Conservation (phyloP, 768 basidiomycete genomes). For the Pleurotus cornucopiae region DNA sequence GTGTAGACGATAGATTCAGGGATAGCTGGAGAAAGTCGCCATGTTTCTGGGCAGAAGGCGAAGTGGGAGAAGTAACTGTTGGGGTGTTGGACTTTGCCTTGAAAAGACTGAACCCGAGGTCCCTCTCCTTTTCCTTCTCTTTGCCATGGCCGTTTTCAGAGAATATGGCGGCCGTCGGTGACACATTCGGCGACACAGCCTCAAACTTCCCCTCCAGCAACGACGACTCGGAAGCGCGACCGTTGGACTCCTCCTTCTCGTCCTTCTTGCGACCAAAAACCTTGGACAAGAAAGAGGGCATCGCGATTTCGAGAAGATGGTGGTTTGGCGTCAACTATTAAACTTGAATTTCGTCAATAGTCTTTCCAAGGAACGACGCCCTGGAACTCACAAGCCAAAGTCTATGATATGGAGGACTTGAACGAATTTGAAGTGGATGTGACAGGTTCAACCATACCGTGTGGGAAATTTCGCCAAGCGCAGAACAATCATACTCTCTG, state of each 20-base stretch:
- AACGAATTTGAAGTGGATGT: background rate
- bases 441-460: constrained; percentile 8
- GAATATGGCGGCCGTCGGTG: constrained; percentile 36
- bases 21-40: constrained; percentile 53
- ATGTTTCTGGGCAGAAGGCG: constrained; percentile 30
- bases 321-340: constrained; percentile 1
- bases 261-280: constrained; percentile 76
- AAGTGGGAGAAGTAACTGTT: constrained; percentile 18
- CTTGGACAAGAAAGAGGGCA: constrained; percentile 73
- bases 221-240: constrained; percentile 35
- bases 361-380: background rate
- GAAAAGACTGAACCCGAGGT: constrained; percentile 45
- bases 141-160: constrained; percentile 27
- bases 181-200: constrained; percentile 50
- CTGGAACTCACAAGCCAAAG: background rate
- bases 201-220: constrained; percentile 76
- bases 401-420: constrained; percentile 5
- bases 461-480: background rate
- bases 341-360: background rate
- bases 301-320: constrained; percentile 21
- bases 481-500: too few relatives aligned
- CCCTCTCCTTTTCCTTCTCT: constrained; percentile 39
- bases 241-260: constrained; percentile 37
- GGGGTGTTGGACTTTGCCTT: constrained; percentile 37
- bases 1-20: constrained; percentile 48